A percentile compares a stretch with the other conserved stretches of the same genome.
phyloP scores from a whole-genome alignment of 2,329 filamentous ascomycete species.

The Fusarium sp. region DNA sequence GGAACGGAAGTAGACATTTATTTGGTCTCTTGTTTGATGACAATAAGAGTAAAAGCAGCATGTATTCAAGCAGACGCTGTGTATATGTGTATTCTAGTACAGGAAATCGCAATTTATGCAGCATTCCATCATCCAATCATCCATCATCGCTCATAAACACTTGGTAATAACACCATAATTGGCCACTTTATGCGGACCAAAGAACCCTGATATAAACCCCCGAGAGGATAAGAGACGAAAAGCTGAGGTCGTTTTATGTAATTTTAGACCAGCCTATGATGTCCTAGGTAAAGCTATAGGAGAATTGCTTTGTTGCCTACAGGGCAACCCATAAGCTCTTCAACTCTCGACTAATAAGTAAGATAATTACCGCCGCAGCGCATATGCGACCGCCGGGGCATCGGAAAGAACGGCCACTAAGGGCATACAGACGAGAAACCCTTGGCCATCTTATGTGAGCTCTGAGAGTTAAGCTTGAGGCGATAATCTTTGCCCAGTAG shows the following conservation, averaged over 20 bases:
- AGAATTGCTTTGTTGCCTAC: too few species aligned
- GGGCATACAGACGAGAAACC: background rate
- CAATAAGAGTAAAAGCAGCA: background rate
- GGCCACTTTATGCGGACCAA: background rate
- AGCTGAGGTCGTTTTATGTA: background rate
- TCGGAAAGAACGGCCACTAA: background rate
- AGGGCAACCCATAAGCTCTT: too few species aligned
- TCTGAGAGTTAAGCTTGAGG: background rate
- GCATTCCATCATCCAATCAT: background rate
- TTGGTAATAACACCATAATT: background rate
- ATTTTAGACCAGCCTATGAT: background rate
- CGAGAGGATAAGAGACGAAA: background rate
- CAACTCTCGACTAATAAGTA: too few species aligned
- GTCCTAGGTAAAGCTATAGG: too few species aligned
- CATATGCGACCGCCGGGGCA: too few species aligned
- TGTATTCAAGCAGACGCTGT: background rate
- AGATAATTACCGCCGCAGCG: too few species aligned
- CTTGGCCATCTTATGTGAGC: background rate
- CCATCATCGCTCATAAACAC: too few species aligned
- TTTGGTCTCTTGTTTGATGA: background rate
- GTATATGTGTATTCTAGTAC: background rate
- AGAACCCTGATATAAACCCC: background rate
- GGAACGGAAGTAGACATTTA: background rate
- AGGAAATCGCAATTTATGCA: background rate
- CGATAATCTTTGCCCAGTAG: background rate